These are phyloP conservation scores for Babesia divergens DNA, from an alignment of 169 alveolate species.

Conservation along the genomic window DNA sequence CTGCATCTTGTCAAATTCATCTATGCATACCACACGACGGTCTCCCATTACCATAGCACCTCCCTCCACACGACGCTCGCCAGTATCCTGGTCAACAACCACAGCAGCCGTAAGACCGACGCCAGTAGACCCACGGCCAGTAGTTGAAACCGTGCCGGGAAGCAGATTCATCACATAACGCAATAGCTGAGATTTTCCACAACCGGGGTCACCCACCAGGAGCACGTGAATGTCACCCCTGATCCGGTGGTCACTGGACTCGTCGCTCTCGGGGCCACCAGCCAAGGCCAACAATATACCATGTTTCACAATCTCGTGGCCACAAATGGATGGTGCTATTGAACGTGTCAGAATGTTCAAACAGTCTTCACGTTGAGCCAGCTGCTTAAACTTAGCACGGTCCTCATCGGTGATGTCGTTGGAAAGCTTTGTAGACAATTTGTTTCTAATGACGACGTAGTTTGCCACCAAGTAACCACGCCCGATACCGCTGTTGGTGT, in stretches of 20 bases:
- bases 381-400: slow-evolving; percentile 62
- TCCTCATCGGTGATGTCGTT: slow-evolving; percentile 72
- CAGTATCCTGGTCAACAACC: slow-evolving; percentile 89
- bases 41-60: slow-evolving; percentile 99
- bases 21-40: slow-evolving; percentile 96
- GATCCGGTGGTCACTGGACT: slow-evolving; percentile 78
- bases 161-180: slow-evolving; percentile 91
- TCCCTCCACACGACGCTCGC: slow-evolving; percentile 96
- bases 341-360: slow-evolving; percentile 88
- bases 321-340: slow-evolving; percentile 96
- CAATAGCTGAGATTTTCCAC: slow-evolving; percentile 97
- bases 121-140: slow-evolving; percentile 99
- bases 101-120: slow-evolving; percentile 99
- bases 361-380: slow-evolving; percentile 80
- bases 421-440: slow-evolving; percentile 49
- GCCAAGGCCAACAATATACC: slow-evolving; percentile 89
- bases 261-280: slow-evolving; percentile 93
- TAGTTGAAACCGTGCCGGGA: slow-evolving; percentile 94
- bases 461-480: slow-evolving; percentile 90
- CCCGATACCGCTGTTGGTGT: slow-evolving; percentile 83
- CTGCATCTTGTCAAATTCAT: slow-evolving; percentile 99
- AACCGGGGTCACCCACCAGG: slow-evolving; percentile 98
- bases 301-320: slow-evolving; percentile 90
- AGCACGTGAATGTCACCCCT: slow-evolving; percentile 98
- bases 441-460: slow-evolving; percentile 74